Base-by-base conservation (phyloP, 2,329 filamentous ascomycete genomes). In the Epichloe gansuensis region DNA sequence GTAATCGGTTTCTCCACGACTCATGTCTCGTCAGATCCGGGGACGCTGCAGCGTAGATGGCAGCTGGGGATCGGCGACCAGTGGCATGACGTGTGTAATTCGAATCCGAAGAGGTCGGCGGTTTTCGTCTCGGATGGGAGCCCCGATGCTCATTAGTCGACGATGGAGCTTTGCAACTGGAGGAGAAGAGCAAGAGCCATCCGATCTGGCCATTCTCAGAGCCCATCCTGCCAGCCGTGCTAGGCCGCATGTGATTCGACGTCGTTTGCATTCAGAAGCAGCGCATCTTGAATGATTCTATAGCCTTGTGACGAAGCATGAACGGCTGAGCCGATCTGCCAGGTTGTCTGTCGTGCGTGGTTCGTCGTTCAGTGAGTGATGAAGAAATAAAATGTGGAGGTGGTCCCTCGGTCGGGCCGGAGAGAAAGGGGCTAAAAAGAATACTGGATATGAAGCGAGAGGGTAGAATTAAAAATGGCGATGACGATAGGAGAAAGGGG, bases 281-380 rank as follows among this genome's bases (percentile, higher is more conserved):
- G 58, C 54, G 49, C 59, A 61, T 61, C 53, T 57, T 60, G 57
- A 47, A 42, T 34, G 50, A 36, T 9, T 38, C 36, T 23, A 23
- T 27, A n/a, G 15, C 47, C 39, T 35, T 49, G 39, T 35, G n/a
- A 36, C 17, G 31, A n/a, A 21, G 17, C 17, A 21, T 21, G 17
- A 21, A 21, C 17, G 17, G 17, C 17, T 21, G 17, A 21, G 17
- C 17, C 17, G 17, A 11, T 31, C 8, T 4, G 9, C 31, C 31
- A 31, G 31, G 31, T 31, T 31, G 31, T 31, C 31, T 31, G 31
- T 31, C 31, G 31, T 31, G 31, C 31, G 9, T 31, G 31, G 31
- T 11, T 31, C 3, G 8, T 31, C 31, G 31, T 31, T 31, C 8
- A 11, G n/a, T 21, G n/a, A 41, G 39, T 41, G n/a, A 41, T 21